phyloP scores from a whole-genome alignment of 257 asterid genomes.

The Striga asiatica region DNA sequence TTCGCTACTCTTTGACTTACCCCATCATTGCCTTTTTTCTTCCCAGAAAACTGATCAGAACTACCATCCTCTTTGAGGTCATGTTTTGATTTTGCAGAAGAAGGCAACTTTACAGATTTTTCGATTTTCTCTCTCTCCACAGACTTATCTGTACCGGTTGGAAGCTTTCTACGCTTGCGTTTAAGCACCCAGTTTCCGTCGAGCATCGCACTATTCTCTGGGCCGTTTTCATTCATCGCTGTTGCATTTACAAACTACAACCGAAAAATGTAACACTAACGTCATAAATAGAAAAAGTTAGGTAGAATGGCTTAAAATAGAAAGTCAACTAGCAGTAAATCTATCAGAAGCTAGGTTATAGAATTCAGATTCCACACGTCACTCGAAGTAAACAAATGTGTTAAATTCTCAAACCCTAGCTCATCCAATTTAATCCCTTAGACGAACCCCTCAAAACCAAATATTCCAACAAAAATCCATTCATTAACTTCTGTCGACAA shows the following conservation, averaged over 20 bases:
- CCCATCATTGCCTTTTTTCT: slow-evolving; percentile 84
- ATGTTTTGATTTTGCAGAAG: slow-evolving; percentile 25
- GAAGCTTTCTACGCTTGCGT: slow-evolving; percentile 57
- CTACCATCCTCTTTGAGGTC: slow-evolving; percentile 28
- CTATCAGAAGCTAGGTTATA: neutral
- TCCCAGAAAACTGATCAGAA: slow-evolving; percentile 31
- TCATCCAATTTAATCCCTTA: neutral
- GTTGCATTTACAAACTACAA: slow-evolving; percentile 22
- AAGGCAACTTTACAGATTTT: slow-evolving; percentile 31
- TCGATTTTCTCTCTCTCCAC: slow-evolving; percentile 27
- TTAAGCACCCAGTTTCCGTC: slow-evolving; percentile 63
- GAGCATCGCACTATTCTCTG: slow-evolving; percentile 37
- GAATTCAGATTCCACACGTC: neutral
- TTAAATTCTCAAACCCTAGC: neutral
- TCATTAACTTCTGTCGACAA: neutral
- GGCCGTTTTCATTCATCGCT: slow-evolving; percentile 43
- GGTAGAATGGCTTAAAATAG: slow-evolving; percentile 7
- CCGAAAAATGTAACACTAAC: neutral
- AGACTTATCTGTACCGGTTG: slow-evolving; percentile 36
- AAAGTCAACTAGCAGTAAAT: neutral
- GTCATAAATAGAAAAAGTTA: neutral
- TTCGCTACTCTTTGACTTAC: slow-evolving; percentile 26
- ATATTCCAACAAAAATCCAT: neutral
- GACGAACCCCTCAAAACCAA: neutral
- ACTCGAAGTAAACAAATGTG: slow-evolving; percentile 3